A percentile compares a stretch with the other conserved stretches of the same genome.
Conservation (phyloP, 2,329 filamentous ascomycete species). For the Thelonectria blattea region DNA sequence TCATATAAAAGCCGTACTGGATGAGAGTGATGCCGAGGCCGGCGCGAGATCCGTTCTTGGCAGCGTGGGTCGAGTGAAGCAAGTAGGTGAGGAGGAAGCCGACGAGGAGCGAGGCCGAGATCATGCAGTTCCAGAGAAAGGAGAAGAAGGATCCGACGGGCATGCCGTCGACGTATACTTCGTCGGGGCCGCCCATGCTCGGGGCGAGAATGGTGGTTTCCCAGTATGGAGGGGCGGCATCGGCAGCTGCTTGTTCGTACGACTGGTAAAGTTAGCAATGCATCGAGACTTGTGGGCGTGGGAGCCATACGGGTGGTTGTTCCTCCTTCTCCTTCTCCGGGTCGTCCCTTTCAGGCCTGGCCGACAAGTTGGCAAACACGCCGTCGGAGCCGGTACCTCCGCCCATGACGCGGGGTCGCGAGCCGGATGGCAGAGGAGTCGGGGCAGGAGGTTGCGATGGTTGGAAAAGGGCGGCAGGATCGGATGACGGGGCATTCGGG, state of each 20-base stretch:
- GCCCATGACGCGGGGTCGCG: conserved; percentile 64
- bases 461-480: conserved; percentile 29
- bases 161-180: conserved; percentile 96
- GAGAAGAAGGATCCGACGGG: conserved; percentile 88
- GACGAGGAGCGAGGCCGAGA: conserved; percentile 96
- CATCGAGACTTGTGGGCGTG: not conserved
- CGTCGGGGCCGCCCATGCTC: conserved; percentile 85
- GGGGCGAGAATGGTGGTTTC: conserved; percentile 97
- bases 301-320: conserved; percentile 78
- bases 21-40: conserved; percentile 94
- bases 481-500: conserved; percentile 30
- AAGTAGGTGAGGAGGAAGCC: conserved; percentile 98
- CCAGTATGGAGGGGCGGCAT: conserved; percentile 97
- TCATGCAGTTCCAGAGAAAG: conserved; percentile 93
- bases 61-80: conserved; percentile 95
- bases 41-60: conserved; percentile 94
- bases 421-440: conserved; percentile 42
- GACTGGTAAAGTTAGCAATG: conserved; percentile 64
- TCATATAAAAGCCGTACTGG: conserved; percentile 97
- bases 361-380: conserved; percentile 93
- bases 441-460: conserved; percentile 23
- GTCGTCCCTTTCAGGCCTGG: conserved; percentile 82
- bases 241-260: conserved; percentile 97
- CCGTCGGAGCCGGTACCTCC: conserved; percentile 85
- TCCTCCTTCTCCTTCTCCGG: conserved; percentile 84